Conservation (phyloP, 2,329 filamentous ascomycete genomes). For the Venturia pyrina region DNA sequence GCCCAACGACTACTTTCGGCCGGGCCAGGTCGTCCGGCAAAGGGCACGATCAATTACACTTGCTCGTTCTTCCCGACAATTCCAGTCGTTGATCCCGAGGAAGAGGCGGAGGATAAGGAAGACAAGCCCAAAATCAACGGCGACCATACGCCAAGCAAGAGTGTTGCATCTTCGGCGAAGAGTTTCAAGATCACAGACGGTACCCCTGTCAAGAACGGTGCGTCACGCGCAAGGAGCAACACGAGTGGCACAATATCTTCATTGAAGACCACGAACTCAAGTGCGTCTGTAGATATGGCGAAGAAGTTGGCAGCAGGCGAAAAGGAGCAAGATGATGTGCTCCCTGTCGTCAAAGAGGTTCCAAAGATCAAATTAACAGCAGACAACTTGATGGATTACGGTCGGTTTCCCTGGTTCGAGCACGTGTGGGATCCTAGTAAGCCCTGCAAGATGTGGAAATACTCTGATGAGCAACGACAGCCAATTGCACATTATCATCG, state of each 20-base stretch:
- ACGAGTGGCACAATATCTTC: slow-evolving; percentile 7
- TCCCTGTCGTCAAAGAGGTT: slow-evolving; percentile 41
- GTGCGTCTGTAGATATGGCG: slow-evolving; percentile 19
- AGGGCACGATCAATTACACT: slow-evolving; percentile 74
- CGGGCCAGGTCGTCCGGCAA: slow-evolving; percentile 66
- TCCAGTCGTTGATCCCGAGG: slow-evolving; percentile 79
- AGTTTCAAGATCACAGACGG: background rate
- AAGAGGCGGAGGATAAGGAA: slow-evolving; percentile 51
- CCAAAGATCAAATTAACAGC: slow-evolving; percentile 70
- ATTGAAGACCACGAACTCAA: slow-evolving; percentile 6
- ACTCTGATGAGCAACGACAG: slow-evolving; percentile 5
- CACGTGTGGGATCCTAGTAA: slow-evolving; percentile 7
- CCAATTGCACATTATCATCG: background rate
- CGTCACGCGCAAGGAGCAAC: slow-evolving; percentile 2
- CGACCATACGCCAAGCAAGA: background rate
- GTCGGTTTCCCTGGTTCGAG: slow-evolving; percentile 32
- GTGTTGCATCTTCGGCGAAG: slow-evolving; percentile 7
- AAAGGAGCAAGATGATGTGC: slow-evolving; percentile 21
- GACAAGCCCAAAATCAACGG: slow-evolving; percentile 18
- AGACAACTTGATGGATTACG: slow-evolving; percentile 72
- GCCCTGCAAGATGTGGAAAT: slow-evolving; percentile 15
- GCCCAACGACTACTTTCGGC: slow-evolving; percentile 39
- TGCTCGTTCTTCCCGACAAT: slow-evolving; percentile 84
- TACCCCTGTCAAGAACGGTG: slow-evolving; percentile 7
- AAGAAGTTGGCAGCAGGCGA: slow-evolving; percentile 16